Evolutionary conservation across 2,329 filamentous ascomycete species (phyloP), one percentile per base, ranked within the genome.

Genomic region (Ampelomyces quisqualis): DNA sequence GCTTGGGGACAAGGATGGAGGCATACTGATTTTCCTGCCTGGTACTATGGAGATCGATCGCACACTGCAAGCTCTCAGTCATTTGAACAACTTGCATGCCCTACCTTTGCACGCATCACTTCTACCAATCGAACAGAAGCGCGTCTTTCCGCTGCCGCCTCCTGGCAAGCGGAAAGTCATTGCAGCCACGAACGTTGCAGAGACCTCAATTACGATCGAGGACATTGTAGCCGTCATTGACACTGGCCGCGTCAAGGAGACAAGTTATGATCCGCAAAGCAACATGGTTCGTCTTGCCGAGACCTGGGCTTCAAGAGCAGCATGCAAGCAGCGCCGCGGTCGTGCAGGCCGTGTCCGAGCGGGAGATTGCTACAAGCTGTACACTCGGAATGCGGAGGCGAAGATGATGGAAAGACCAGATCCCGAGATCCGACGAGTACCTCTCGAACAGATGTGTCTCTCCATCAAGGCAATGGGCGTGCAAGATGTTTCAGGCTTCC

Each of bases 161-260:
- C 67, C 73, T 2, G 90, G 90, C 0, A 90, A 88, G 69, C 80
- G 93, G 23, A 98, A 98, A 70, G 81, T 98, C 9, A 87, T 98
- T 22, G 88, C 91, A 5, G 88, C 93, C 1, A 98, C 93, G 30
- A 98, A 98, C 59, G 91, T 98, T 2, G 93, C 93, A 2, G 93
- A 98, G 67, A 98, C 93, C 0, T 97, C 93, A 2, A 97, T 98
- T 65, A 98, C 93, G 0, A 98, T 98, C 45, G 90, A 96, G 62
- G 93, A 98, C 62, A 88, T 98, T 38, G 87, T 97, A 2, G 91
- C 88, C 2, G 93, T 98, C 31, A 91, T 98, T 49, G 93, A 98
- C 65, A 93, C 86, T 8, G 93, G 93, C 19, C 84, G 89, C 38
- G 93, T 98, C 45, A 98, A 98, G 64, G 91, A 98, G 69, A 98